These are phyloP conservation scores for Uronychia binucleata DNA, from an alignment of 73 alveolate species.

Conservation along the genomic window DNA sequence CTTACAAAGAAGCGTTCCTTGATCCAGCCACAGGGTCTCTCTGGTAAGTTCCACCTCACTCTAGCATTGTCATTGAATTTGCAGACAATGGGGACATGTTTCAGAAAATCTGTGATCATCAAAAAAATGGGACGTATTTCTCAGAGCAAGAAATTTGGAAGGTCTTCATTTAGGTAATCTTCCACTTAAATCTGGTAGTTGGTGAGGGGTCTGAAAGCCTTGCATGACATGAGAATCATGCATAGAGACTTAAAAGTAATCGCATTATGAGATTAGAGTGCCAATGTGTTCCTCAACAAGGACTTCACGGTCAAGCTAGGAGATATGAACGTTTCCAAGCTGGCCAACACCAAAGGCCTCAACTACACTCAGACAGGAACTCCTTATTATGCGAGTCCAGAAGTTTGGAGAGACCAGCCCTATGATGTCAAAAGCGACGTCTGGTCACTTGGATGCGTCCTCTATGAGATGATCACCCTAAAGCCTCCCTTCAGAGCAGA, in stretches of 20 bases:
- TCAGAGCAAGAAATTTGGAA: slow-evolving; percentile 42
- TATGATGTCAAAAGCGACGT: slow-evolving; percentile 89
- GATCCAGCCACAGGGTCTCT: slow-evolving; percentile 38
- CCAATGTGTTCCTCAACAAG: slow-evolving; percentile 68
- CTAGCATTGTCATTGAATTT: slow-evolving; percentile 77
- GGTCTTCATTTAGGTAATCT: slow-evolving; percentile 56
- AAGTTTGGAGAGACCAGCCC: slow-evolving; percentile 80
- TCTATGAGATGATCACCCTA: slow-evolving; percentile 83
- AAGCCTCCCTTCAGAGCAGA: slow-evolving; percentile 79
- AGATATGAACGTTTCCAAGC: slow-evolving; percentile 78
- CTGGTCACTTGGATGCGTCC: slow-evolving; percentile 92
- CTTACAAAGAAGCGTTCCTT: slow-evolving; percentile 72
- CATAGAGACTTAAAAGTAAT: slow-evolving; percentile 68
- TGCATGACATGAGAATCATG: slow-evolving; percentile 72
- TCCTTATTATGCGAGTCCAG: slow-evolving; percentile 76
- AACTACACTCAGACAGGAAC: slow-evolving; percentile 54
- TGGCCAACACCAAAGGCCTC: slow-evolving; percentile 64
- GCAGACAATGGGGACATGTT: slow-evolving; percentile 72
- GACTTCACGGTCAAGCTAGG: slow-evolving; percentile 79
- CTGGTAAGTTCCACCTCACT: slow-evolving; percentile 40
- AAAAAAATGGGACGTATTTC: slow-evolving; percentile 8
- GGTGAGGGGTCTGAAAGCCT: slow-evolving; percentile 67
- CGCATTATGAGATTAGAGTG: slow-evolving; percentile 73
- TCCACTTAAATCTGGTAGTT: slow-evolving; percentile 69
- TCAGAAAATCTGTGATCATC: slow-evolving; percentile 25